phyloP scores from a whole-genome alignment of 495 filamentous ascomycete genomes.

The Penicillium parvum region DNA sequence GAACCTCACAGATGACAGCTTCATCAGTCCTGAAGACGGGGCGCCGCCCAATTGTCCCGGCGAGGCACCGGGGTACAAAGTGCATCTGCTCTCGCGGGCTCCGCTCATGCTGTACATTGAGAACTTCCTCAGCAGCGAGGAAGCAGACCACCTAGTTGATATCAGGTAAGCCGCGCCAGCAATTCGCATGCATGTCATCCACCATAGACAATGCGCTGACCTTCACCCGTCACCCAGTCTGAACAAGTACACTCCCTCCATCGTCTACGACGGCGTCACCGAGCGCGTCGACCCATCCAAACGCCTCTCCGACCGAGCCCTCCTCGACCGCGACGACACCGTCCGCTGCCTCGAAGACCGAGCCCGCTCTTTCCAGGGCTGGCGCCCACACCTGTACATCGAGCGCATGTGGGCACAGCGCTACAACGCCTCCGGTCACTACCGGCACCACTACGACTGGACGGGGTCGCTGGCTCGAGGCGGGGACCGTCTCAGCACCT shows the following conservation, averaged over 20 bases:
- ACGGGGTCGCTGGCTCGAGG: conserved; percentile 36
- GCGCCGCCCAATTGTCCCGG: conserved; percentile 24
- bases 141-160: conserved; percentile 47
- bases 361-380: conserved; percentile 67
- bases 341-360: conserved; percentile 67
- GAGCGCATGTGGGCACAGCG: conserved; percentile 59
- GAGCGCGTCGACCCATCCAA: conserved; percentile 43
- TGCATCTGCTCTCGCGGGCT: conserved; percentile 44
- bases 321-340: conserved; percentile 52
- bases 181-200: neutral
- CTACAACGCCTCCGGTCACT: conserved; percentile 55
- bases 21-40: conserved; percentile 30
- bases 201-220: too few relatives aligned
- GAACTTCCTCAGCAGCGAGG: conserved; percentile 45
- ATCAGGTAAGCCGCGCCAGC: conserved; percentile 37
- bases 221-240: too few relatives aligned
- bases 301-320: conserved; percentile 55
- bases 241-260: conserved; percentile 50
- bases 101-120: conserved; percentile 56
- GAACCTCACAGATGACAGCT: conserved; percentile 33
- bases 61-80: conserved; percentile 26
- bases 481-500: conserved; percentile 49
- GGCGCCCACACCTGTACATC: conserved; percentile 54
- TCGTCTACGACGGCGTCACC: conserved; percentile 46
- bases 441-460: conserved; percentile 59